Conservation (phyloP, 2,329 filamentous ascomycete species). For the Colletotrichum sp. region DNA sequence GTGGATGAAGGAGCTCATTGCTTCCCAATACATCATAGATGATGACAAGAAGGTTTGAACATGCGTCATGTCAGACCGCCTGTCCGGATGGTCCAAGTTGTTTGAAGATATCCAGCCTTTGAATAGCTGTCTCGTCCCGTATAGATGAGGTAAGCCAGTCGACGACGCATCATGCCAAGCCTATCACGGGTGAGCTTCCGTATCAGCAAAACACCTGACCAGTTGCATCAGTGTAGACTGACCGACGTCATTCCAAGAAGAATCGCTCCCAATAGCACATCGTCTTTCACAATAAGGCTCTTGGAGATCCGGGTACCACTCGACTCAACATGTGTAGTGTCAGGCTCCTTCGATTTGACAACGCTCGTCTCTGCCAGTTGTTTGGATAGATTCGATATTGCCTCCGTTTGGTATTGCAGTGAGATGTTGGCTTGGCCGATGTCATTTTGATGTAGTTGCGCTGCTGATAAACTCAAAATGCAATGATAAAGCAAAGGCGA, state of each 20-base stretch:
- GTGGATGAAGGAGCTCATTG: background rate
- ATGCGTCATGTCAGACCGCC: rapidly evolving
- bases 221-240: background rate
- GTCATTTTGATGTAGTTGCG: background rate
- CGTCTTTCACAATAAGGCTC: background rate
- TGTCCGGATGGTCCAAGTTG: rapidly evolving
- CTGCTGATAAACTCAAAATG: background rate
- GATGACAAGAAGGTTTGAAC: background rate
- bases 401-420: background rate
- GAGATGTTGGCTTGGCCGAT: background rate
- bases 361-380: background rate
- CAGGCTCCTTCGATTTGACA: background rate
- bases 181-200: background rate
- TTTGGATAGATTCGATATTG: background rate
- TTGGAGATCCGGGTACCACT: background rate
- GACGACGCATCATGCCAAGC: background rate
- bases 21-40: background rate
- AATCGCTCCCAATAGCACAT: background rate
- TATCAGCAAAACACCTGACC: background rate
- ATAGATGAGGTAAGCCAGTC: background rate
- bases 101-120: background rate
- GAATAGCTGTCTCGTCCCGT: background rate
- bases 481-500: background rate
- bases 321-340: background rate
- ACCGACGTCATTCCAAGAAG: background rate